These are phyloP conservation scores for Cryphonectria nitschkei DNA, from an alignment of 2,329 filamentous ascomycete species.

Conservation along the genomic window DNA sequence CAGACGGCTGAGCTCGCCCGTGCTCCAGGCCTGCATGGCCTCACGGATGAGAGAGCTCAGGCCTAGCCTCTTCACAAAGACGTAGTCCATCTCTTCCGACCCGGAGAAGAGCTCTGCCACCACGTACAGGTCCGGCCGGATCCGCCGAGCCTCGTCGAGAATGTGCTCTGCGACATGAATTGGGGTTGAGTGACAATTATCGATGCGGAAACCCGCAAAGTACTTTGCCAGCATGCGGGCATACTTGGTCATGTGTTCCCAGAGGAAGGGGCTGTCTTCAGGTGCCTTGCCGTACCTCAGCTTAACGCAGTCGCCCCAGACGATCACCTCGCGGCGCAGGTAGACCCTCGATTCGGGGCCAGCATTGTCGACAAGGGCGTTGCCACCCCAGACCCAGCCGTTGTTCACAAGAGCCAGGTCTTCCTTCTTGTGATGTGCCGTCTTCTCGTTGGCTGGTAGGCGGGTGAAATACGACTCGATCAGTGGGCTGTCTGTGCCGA, in stretches of 20 bases:
- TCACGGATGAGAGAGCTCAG: constrained; percentile 92
- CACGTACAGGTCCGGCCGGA: constrained; percentile 86
- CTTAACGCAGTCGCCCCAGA: constrained; percentile 99
- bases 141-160: constrained; percentile 86
- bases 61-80: constrained; percentile 91
- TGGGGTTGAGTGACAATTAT: constrained; percentile 97
- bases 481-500: constrained; percentile 76
- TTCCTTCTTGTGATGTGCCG: constrained; percentile 73
- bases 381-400: constrained; percentile 98
- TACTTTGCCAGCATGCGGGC: constrained; percentile 91
- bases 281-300: constrained; percentile 82
- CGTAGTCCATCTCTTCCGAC: constrained; percentile 92
- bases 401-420: constrained; percentile 90
- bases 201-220: constrained; percentile 93
- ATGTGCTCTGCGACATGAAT: constrained; percentile 94
- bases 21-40: constrained; percentile 98
- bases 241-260: constrained; percentile 95
- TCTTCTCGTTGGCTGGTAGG: constrained; percentile 76
- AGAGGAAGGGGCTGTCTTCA: constrained; percentile 88
- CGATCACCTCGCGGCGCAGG: constrained; percentile 91
- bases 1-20: constrained; percentile 85
- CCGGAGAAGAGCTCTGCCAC: constrained; percentile 96
- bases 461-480: constrained; percentile 96
- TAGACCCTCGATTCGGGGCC: constrained; percentile 91
- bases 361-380: constrained; percentile 91